Base-by-base conservation (phyloP, 2,329 filamentous ascomycete species). In the Zymoseptoria passerinii region DNA sequence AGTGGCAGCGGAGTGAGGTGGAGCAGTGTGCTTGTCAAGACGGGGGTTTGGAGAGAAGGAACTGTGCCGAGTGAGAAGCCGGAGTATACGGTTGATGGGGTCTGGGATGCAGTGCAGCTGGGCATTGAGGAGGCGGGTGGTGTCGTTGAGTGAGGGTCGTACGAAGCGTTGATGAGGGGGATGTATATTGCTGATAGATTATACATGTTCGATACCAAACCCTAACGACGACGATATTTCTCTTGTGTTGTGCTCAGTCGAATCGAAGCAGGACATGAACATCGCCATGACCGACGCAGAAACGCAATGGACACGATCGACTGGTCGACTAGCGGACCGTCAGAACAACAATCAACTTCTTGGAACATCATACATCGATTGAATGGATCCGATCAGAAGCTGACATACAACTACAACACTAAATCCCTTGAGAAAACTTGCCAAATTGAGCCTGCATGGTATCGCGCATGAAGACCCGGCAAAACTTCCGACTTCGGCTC, bases 51-150 rank as follows among this genome's bases (percentile, higher is more conserved):
- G 75, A 71, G 71, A 28, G 76, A 80, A 50, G 80, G 78, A 0
- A 74, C 72, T 16, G 71, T 71, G 64, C 88, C 88, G 13, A 78
- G 78, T 19, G 80, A 83, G 70, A 76, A 75, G 65, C 89, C 89
- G 7, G 81, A 78, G 53, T 80, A 80, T 27, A 84, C 90, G 61
- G 84, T 87, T 20, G 81, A 88, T 44, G 85, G 92, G 74, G 91
- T 95, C 3, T 80, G 83, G 66, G 84, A 85, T 63, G 91, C 88
- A 9, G 88, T 95, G 4, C 77, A 83, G 61, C 95, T 87, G 87
- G 90, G 86, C 4, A 73, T 94, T 68, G 77, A 83, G 72, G 77
- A 77, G 65, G 75, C 80, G 55, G 63, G 53, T 50, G 54, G 19
- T 29, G 50, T 35, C 8, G 28, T 27, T 23, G 23, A 52, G 7